Evolutionary conservation across 495 filamentous ascomycete genomes (phyloP), one percentile per base, ranked within the genome.

Genomic region (Talaromyces liani): DNA sequence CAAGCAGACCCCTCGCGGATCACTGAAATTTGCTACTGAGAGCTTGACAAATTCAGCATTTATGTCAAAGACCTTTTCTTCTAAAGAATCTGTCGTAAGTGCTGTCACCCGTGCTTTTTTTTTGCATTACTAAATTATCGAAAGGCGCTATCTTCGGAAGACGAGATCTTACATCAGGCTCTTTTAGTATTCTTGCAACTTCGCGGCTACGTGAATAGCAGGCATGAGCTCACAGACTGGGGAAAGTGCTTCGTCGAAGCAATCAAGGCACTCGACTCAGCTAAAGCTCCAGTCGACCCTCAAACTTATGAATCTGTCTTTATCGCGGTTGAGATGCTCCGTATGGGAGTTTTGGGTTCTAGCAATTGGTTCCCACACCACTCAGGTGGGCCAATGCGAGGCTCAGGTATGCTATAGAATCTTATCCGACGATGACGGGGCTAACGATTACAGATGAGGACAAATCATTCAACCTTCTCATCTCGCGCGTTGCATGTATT

Each of bases 131-230:
- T 60, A n/a, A 47, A 8, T 45, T 25, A 22, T 34, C 5, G 5
- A 60, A 45, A 80, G 78, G 57, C 61, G 20, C 55, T 79, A 16
- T 77, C 75, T 36, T 82, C 83, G n/a, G 80, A 84, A 63, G 81
- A 88, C n/a, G 84, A 96, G 66, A 83, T 98, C 56, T 73, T 88
- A 10, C 84, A 85, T 20, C 91, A 97, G 69, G 84, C 88, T 3
- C 74, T 91, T 57, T 96, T 91, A 88, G 85, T 91, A 47, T 93
- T 96, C 73, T 78, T 98, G 31, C 91, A 97, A 71, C 79, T 98
- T 47, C 88, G 93, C 55, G 91, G 85, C 9, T 98, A 96, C 66
- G 77, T 94, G 41, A 84, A 95, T 65, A 83, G 87, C 56, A 84
- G 86, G 55, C 94, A 98, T 73, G 80, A 86, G 63, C 82, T 97